Evolutionary conservation across 2,329 filamentous ascomycete genomes (phyloP).

Genomic region (Fusarium chaquense): DNA sequence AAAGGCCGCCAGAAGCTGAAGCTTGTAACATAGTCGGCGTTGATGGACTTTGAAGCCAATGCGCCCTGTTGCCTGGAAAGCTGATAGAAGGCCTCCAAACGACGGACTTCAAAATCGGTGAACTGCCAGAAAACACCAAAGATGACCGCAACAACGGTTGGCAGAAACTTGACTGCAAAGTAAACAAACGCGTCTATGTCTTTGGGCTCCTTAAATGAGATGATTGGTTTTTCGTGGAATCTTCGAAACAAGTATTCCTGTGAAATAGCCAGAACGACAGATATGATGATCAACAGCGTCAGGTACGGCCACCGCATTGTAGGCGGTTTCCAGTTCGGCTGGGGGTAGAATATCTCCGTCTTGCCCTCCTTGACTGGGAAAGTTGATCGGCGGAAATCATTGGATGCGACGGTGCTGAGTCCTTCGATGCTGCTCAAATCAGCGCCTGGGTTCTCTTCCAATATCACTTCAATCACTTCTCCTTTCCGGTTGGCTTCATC

Average conservation of each 20-base stretch:
- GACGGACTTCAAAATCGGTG: constrained; percentile 73
- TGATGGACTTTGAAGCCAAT: constrained; percentile 74
- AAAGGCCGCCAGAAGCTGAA: constrained; percentile 75
- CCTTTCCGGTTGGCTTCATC: constrained; percentile 70
- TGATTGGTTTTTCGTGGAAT: constrained; percentile 59
- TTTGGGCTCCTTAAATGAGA: constrained; percentile 62
- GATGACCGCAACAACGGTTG: constrained; percentile 70
- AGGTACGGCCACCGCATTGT: constrained; percentile 74
- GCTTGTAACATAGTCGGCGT: constrained; percentile 79
- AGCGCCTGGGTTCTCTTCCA: constrained; percentile 57
- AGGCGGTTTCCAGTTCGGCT: constrained; percentile 75
- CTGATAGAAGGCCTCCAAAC: constrained; percentile 76
- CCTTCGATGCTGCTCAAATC: constrained; percentile 66
- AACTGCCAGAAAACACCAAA: constrained; percentile 76
- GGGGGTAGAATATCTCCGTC: constrained; percentile 69
- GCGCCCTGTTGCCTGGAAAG: constrained; percentile 71
- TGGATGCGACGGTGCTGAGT: constrained; percentile 48
- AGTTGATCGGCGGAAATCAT: constrained; percentile 54
- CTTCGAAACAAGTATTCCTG: constrained; percentile 68
- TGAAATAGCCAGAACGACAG: constrained; percentile 62
- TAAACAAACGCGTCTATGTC: constrained; percentile 66
- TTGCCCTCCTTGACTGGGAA: constrained; percentile 53
- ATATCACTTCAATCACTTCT: constrained; percentile 69
- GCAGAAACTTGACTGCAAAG: constrained; percentile 73
- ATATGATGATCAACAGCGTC: constrained; percentile 64